These are phyloP conservation scores for Aspergillus caelatus DNA, from an alignment of 2,329 filamentous ascomycete genomes.

Conservation along the genomic window DNA sequence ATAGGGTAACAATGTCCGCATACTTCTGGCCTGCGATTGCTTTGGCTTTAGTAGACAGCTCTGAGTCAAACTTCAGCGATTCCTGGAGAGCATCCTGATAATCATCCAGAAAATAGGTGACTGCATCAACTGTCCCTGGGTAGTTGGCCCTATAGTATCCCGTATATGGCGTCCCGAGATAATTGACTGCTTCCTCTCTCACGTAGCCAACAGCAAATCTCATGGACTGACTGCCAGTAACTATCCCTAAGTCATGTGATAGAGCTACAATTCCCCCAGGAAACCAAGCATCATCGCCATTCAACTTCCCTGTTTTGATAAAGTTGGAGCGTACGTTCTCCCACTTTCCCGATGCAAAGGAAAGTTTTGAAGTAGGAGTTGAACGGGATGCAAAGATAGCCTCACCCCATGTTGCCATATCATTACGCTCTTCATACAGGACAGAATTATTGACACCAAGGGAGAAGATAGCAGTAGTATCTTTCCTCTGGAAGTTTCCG, in stretches of 20 bases:
- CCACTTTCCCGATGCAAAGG: constrained; percentile 33
- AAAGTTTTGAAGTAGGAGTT: constrained; percentile 27
- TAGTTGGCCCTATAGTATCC: constrained; percentile 44
- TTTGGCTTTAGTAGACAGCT: constrained; percentile 32
- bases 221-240: constrained; percentile 32
- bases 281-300: constrained; percentile 27
- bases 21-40: constrained; percentile 42
- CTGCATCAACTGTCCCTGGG: constrained; percentile 35
- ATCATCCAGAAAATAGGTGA: constrained; percentile 45
- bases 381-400: constrained; percentile 43
- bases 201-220: constrained; percentile 48
- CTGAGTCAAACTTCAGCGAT: constrained; percentile 35
- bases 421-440: constrained; percentile 37
- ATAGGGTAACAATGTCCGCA: constrained; percentile 45
- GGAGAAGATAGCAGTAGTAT: constrained; percentile 34
- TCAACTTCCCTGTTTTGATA: constrained; percentile 33
- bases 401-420: constrained; percentile 49
- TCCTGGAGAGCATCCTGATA: constrained; percentile 41
- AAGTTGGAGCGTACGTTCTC: constrained; percentile 36
- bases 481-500: constrained; percentile 26
- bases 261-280: constrained; percentile 38
- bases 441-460: constrained; percentile 35
- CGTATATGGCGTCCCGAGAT: constrained; percentile 43
- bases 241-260: constrained; percentile 42
- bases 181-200: constrained; percentile 45